Evolutionary conservation across 257 asterid species (phyloP).

Genomic region (Solanum ossicruentum): DNA sequence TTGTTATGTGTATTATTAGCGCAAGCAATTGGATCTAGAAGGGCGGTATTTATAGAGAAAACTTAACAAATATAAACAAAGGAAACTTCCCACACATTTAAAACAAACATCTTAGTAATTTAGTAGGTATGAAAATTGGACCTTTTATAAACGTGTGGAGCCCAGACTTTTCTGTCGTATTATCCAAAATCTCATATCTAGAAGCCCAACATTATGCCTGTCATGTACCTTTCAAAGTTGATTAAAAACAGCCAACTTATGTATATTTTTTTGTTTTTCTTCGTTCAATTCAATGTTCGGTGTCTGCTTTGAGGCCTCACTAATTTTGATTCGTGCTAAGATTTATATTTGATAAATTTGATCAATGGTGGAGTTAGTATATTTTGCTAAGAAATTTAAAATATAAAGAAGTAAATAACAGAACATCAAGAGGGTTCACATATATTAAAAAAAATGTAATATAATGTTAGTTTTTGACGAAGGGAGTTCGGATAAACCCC

Average conservation of each 20-base stretch:
- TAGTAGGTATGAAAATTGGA: background rate
- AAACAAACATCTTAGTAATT: background rate
- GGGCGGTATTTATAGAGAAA: background rate
- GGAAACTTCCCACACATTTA: background rate
- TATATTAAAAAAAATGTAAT: background rate
- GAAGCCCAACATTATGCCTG: background rate
- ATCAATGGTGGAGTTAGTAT: background rate
- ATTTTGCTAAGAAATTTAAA: no score
- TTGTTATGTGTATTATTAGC: background rate
- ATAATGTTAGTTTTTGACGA: no score
- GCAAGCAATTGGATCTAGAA: background rate
- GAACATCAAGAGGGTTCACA: no score
- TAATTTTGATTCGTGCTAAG: background rate
- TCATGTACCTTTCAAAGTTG: background rate
- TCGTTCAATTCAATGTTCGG: rapidly evolving
- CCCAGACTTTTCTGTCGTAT: background rate
- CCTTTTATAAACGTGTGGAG: background rate
- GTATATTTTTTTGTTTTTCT: background rate
- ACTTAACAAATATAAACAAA: background rate
- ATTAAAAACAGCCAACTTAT: background rate
- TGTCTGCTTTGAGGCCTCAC: rapidly evolving
- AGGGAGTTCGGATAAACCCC: no score
- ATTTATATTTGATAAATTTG: rapidly evolving
- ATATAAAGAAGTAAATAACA: no score
- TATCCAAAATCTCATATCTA: background rate